A percentile compares a stretch with the other conserved stretches of the same genome.
Conservation (phyloP, 805 yeast genomes). For the Saturnispora zaruensis region DNA sequence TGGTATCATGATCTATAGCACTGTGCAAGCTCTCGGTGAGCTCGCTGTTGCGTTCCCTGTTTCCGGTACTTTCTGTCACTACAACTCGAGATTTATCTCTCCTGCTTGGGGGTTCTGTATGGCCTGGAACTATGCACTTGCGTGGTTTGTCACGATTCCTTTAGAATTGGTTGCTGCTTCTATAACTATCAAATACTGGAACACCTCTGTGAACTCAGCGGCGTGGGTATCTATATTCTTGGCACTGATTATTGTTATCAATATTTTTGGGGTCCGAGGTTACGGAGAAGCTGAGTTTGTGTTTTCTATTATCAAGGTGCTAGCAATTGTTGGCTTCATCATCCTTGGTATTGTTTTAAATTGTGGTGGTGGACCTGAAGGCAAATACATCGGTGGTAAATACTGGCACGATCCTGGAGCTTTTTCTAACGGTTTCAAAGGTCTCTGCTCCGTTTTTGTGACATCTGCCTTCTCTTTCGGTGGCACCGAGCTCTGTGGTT, state of each 20-base stretch:
- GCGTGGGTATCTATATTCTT: conserved; percentile 48
- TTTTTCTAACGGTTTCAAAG: conserved; percentile 42
- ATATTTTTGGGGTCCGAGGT: conserved; percentile 51
- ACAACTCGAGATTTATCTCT: conserved; percentile 48
- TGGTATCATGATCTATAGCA: conserved; percentile 48
- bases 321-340: conserved; percentile 48
- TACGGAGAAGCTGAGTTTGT: conserved; percentile 60
- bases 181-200: conserved; percentile 41
- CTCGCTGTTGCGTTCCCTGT: conserved; percentile 51
- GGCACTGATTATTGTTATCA: conserved; percentile 38
- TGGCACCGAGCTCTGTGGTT: conserved; percentile 54
- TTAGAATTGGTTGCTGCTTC: conserved; percentile 45
- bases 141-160: conserved; percentile 44
- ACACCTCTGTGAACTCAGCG: conserved; percentile 35
- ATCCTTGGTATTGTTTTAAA: conserved; percentile 43
- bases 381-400: conserved; percentile 47
- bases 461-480: conserved; percentile 54
- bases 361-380: conserved; percentile 51
- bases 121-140: conserved; percentile 46
- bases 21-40: conserved; percentile 57
- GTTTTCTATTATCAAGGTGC: conserved; percentile 43
- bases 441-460: conserved; percentile 50
- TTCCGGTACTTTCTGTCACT: conserved; percentile 48
- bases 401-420: conserved; percentile 55
- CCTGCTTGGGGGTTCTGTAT: conserved; percentile 51